Conservation (phyloP, 2,329 filamentous ascomycete genomes). For the Hypoxylon sp. region DNA sequence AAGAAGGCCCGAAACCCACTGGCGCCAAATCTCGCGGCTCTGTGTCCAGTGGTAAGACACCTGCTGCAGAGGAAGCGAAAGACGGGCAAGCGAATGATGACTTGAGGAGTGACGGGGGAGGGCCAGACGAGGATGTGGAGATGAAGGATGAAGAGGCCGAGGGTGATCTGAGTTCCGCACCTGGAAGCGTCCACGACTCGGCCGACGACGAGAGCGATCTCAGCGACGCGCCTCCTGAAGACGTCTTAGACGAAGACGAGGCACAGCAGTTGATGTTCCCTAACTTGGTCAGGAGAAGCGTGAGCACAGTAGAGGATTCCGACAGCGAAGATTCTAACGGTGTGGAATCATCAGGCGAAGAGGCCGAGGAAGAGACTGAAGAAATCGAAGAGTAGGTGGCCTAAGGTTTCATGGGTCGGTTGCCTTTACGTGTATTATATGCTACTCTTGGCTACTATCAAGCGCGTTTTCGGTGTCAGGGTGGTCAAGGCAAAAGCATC, state of each 20-base stretch:
- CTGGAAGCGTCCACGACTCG: constrained; percentile 74
- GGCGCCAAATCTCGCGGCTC: constrained; percentile 66
- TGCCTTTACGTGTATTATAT: constrained; percentile 11
- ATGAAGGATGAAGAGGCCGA: constrained; percentile 62
- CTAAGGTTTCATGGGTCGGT: neutral
- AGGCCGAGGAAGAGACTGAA: constrained; percentile 40
- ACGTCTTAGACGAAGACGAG: constrained; percentile 66
- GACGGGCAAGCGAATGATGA: constrained; percentile 55
- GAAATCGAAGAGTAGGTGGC: constrained; percentile 34
- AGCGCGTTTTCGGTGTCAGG: neutral
- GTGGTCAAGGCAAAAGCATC: constrained; percentile 1
- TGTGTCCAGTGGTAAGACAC: constrained; percentile 65
- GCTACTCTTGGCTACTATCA: neutral
- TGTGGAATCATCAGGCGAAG: constrained; percentile 43
- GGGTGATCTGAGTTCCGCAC: constrained; percentile 63
- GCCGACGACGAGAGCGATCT: constrained; percentile 79
- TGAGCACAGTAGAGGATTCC: constrained; percentile 49
- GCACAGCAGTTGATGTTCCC: constrained; percentile 69
- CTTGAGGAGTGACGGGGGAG: constrained; percentile 56
- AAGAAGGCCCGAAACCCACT: constrained; percentile 64
- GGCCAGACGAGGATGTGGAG: constrained; percentile 58
- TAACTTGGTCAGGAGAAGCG: constrained; percentile 59
- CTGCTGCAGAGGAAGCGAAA: constrained; percentile 53
- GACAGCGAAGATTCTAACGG: constrained; percentile 46
- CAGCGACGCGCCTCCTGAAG: constrained; percentile 70